phyloP scores from a whole-genome alignment of 2,329 filamentous ascomycete genomes.

The Coniochaeta sp. region DNA sequence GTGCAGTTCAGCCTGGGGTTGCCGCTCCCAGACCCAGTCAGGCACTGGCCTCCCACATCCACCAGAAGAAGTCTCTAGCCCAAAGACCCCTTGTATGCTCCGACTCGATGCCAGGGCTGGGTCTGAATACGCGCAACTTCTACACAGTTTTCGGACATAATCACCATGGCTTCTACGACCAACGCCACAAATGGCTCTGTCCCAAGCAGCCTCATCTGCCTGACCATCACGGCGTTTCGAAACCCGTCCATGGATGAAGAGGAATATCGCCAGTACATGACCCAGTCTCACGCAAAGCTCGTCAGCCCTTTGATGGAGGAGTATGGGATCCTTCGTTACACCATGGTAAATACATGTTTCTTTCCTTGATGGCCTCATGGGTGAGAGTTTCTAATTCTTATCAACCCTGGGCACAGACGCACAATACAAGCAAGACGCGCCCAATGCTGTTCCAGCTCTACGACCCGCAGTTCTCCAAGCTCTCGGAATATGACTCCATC shows the following conservation, averaged over 20 bases:
- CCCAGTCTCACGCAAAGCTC: constrained; percentile 35
- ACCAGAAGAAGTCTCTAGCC: no score
- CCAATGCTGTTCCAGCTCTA: constrained; percentile 31
- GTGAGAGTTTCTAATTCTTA: background rate
- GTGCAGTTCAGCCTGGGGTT: no score
- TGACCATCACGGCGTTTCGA: constrained; percentile 41
- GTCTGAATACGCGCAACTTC: no score
- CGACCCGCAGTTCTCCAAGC: constrained; percentile 39
- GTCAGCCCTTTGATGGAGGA: constrained; percentile 37
- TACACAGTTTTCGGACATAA: no score
- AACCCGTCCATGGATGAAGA: constrained; percentile 39
- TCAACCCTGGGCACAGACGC: constrained; percentile 24
- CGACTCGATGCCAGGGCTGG: no score
- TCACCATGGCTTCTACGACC: no score
- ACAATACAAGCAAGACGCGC: constrained; percentile 28
- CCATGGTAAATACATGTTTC: constrained; percentile 16
- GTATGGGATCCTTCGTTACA: constrained; percentile 40
- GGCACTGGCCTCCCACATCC: no score
- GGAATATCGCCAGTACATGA: constrained; percentile 40
- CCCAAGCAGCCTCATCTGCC: no score
- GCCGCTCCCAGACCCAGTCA: no score
- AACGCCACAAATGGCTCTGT: no score
- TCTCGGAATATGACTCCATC: constrained; percentile 42
- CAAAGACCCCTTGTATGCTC: no score
- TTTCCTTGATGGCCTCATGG: no score